Base-by-base conservation (phyloP, 2,329 filamentous ascomycete species). In the Penicillium sp. region DNA sequence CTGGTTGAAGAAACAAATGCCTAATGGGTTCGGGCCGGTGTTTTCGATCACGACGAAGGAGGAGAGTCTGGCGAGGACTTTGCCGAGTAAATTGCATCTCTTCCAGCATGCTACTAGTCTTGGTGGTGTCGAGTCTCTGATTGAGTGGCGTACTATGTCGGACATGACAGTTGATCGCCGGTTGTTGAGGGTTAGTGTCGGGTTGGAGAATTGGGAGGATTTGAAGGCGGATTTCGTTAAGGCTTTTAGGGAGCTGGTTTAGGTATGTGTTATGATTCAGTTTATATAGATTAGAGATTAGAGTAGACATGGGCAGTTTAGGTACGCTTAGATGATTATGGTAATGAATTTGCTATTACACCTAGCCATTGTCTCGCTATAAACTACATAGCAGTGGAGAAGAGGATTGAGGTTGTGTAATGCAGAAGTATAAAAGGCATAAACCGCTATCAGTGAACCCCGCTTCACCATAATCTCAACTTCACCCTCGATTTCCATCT, bases 31-130 rank as follows among this genome's bases (percentile, higher is more conserved):
- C 66, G 89, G 90, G 0, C 86, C 93, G 1, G 91, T 97, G 6
- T 97, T 97, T 63, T 78, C 85, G 3, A 76, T 97, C 20, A 76
- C 77, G 48, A 77, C 87, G 72, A 79, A 79, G 59, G 72, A 77
- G 2, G 74, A 78, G 50, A 71, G 74, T 1, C 63, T 78, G 42
- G 90, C 93, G 3, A 79, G 77, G 55, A 68, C 73, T 24, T 69
- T 98, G 53, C 93, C 93, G 3, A 86, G 84, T 61, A 86, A 87
- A 67, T 70, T 97, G 65, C 65, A 75, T 2, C 77, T 95, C 36
- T 97, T 97, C 74, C 88, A 95, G 59, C 93, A 98, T 69, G 93
- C 93, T 5, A 98, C 93, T 2, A 94, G 87, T 67, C 70, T 97
- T 23, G 93, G 93, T 2, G 91, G 93, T 4, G 89, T 97, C 8